Percentiles rank a stretch among this genome's conserved stretches.
Evolutionary conservation across 1,284 basidiomycete genomes (phyloP).

Genomic region (Cutaneotrichosporon sp.): DNA sequence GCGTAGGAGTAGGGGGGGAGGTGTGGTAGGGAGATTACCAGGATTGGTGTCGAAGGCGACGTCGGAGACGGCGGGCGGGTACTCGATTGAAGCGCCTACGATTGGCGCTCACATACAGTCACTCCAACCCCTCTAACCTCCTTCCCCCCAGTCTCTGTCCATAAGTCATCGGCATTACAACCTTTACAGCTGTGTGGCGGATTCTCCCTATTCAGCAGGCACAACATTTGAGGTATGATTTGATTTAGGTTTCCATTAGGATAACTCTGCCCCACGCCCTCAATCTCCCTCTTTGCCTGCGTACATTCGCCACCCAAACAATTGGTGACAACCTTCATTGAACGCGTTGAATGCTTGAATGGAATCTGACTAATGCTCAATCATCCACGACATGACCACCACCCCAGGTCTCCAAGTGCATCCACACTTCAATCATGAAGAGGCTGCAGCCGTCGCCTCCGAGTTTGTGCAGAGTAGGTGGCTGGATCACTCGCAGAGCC

Average conservation of each 20-base stretch:
- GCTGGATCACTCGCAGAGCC: conserved; percentile 1
- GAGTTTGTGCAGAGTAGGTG: conserved; percentile 69
- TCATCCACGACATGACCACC: conserved; percentile 1
- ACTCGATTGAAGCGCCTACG: conserved; percentile 3
- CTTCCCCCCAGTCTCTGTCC: not conserved
- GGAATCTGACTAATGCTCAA: conserved; percentile 10
- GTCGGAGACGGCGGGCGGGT: conserved; percentile 8
- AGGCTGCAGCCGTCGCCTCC: conserved; percentile 66
- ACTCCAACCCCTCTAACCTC: not conserved
- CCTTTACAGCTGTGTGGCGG: not conserved
- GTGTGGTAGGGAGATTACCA: not conserved
- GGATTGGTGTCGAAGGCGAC: conserved; percentile 7
- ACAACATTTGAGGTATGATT: not conserved
- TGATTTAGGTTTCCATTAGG: not conserved
- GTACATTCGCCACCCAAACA: conserved; percentile 7
- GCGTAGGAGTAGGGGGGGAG: not conserved
- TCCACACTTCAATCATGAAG: conserved; percentile 58
- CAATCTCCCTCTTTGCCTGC: not conserved
- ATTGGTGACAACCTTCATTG: not conserved
- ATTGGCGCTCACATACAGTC: not conserved
- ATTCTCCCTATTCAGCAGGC: not conserved
- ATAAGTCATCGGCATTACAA: not conserved
- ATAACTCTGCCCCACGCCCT: not conserved
- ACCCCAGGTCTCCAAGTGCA: conserved; percentile 33
- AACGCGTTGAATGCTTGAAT: conserved; percentile 8